These are phyloP conservation scores for Triangularia setosa DNA, from an alignment of 2,329 filamentous ascomycete genomes.

Conservation along the genomic window DNA sequence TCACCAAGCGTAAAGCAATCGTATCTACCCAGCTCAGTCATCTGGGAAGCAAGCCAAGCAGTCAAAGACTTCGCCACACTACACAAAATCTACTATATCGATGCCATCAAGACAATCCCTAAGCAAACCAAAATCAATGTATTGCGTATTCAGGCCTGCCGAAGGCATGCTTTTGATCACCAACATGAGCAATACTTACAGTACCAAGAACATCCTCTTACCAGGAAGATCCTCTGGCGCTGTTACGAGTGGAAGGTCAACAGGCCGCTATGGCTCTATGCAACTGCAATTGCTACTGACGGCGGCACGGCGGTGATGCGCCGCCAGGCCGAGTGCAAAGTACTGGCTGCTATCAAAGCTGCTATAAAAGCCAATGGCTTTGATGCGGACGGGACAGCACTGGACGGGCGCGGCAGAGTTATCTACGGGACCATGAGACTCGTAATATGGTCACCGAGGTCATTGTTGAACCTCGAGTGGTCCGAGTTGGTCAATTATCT, in stretches of 20 bases:
- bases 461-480: conserved; percentile 8
- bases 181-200: conserved; percentile 34
- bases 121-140: neutral
- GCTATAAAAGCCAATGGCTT: conserved; percentile 22
- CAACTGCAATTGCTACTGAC: conserved; percentile 1
- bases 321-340: conserved; percentile 4
- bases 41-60: neutral
- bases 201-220: conserved; percentile 32
- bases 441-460: conserved; percentile 4
- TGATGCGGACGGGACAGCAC: conserved; percentile 9
- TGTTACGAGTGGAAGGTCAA: conserved; percentile 14
- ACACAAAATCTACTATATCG: neutral
- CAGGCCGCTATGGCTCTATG: conserved; percentile 16
- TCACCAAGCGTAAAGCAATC: neutral
- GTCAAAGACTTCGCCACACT: neutral
- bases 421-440: conserved; percentile 13
- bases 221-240: conserved; percentile 14
- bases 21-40: neutral
- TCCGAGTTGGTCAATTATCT: conserved; percentile 3
- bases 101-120: neutral
- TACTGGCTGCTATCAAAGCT: conserved; percentile 4
- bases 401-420: neutral
- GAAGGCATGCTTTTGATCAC: conserved; percentile 32
- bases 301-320: conserved; percentile 13
- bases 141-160: conserved; percentile 27